Conservation (phyloP, 768 basidiomycete species). For the Chalciporus pseudorubinellus region DNA sequence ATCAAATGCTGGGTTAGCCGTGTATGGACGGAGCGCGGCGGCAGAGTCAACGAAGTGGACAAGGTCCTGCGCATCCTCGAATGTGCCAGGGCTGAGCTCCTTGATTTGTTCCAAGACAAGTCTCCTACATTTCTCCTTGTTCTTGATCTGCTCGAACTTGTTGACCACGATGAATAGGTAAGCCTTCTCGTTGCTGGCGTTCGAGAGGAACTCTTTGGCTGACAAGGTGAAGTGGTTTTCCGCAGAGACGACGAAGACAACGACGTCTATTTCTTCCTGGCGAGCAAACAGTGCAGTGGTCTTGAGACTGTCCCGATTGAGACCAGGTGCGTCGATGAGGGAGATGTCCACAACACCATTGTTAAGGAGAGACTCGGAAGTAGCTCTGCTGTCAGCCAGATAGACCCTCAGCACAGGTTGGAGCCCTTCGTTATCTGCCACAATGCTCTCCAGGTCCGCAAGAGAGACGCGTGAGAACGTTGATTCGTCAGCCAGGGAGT, state of each 20-base stretch:
- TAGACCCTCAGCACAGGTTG: constrained; percentile 81
- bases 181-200: constrained; percentile 94
- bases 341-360: constrained; percentile 97
- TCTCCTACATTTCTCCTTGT: constrained; percentile 90
- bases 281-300: constrained; percentile 95
- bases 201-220: constrained; percentile 89
- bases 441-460: constrained; percentile 72
- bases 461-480: constrained; percentile 74
- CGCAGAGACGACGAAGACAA: constrained; percentile 96
- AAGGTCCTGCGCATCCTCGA: constrained; percentile 86
- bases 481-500: constrained; percentile 66
- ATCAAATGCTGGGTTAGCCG: constrained; percentile 70
- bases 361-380: constrained; percentile 82
- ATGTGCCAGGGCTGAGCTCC: constrained; percentile 87
- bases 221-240: constrained; percentile 99
- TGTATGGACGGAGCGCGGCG: constrained; percentile 62
- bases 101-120: constrained; percentile 92
- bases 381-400: constrained; percentile 74
- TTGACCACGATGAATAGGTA: constrained; percentile 99
- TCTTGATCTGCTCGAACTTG: constrained; percentile 92
- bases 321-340: constrained; percentile 96
- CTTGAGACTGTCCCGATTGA: constrained; percentile 92
- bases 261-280: constrained; percentile 97
- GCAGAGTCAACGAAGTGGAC: constrained; percentile 98
- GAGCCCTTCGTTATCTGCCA: constrained; percentile 57